phyloP scores from a whole-genome alignment of 2,329 filamentous ascomycete genomes.

The Fusarium sp. region DNA sequence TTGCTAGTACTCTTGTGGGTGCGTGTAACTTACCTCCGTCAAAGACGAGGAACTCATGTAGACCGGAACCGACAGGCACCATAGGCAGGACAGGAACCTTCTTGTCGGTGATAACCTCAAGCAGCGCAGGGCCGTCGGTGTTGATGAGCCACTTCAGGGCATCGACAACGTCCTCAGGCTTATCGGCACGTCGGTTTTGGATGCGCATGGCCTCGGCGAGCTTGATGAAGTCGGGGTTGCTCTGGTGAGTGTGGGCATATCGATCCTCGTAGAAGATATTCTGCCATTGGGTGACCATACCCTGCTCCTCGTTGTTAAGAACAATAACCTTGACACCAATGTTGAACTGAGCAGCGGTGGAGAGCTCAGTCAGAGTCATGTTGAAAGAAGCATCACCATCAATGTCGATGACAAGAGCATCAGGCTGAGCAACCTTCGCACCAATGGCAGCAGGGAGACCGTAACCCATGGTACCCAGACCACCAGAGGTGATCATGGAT shows the following conservation, averaged over 20 bases:
- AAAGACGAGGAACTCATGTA: slow-evolving; percentile 85
- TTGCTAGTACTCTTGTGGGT: neutral
- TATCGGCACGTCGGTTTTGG: slow-evolving; percentile 76
- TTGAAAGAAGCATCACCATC: slow-evolving; percentile 99
- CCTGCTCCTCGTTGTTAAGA: slow-evolving; percentile 96
- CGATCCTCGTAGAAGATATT: slow-evolving; percentile 97
- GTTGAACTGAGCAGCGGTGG: slow-evolving; percentile 93
- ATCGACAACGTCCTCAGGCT: slow-evolving; percentile 81
- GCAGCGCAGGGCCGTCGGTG: slow-evolving; percentile 88
- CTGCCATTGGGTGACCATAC: slow-evolving; percentile 99
- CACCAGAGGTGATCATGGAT: slow-evolving; percentile 96
- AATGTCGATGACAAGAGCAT: slow-evolving; percentile 92
- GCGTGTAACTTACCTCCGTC: slow-evolving; percentile 50
- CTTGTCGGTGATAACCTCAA: slow-evolving; percentile 92
- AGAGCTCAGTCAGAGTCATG: slow-evolving; percentile 97
- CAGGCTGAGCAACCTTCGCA: slow-evolving; percentile 83
- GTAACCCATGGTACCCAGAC: slow-evolving; percentile 89
- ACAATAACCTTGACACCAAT: slow-evolving; percentile 96
- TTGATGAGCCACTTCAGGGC: slow-evolving; percentile 90
- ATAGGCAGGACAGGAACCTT: slow-evolving; percentile 97
- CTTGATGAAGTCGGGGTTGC: slow-evolving; percentile 96
- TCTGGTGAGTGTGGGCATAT: slow-evolving; percentile 91
- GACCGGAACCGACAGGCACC: slow-evolving; percentile 87
- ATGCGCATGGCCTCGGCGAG: slow-evolving; percentile 92
- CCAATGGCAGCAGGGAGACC: slow-evolving; percentile 95